phyloP scores from a whole-genome alignment of 306 rosid genomes.

The Begonia masoniana region DNA sequence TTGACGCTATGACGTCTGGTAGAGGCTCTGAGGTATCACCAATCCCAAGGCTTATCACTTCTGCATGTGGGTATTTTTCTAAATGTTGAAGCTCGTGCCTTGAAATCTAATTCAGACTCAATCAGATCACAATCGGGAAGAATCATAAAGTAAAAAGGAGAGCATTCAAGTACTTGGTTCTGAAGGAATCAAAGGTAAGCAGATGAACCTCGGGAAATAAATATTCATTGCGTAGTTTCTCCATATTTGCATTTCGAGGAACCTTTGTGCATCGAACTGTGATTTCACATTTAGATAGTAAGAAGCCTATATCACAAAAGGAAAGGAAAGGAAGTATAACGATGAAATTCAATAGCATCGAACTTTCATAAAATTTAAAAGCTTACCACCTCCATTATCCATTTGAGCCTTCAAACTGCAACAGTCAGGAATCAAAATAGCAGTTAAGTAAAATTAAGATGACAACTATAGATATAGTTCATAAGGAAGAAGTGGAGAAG shows the following conservation, averaged over 20 bases:
- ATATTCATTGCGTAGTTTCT: constrained; percentile 50
- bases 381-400: constrained; percentile 30
- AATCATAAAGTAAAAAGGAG: background rate
- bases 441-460: constrained; percentile 7
- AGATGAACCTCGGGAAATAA: constrained; percentile 55
- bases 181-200: background rate
- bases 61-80: constrained; percentile 44
- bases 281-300: constrained; percentile 13
- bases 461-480: background rate
- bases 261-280: constrained; percentile 47
- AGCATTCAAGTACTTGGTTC: too few relatives aligned
- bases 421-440: constrained; percentile 1
- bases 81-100: constrained; percentile 36
- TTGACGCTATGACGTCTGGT: constrained; percentile 41
- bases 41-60: constrained; percentile 53
- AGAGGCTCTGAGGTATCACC: constrained; percentile 72
- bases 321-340: constrained; percentile 2
- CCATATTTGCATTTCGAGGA: constrained; percentile 48
- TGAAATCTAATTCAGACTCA: constrained; percentile 35
- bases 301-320: background rate
- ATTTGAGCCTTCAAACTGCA: constrained; percentile 21
- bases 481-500: background rate
- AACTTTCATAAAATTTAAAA: background rate
- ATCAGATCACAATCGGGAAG: background rate
- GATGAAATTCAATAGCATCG: background rate